Evolutionary conservation across 495 filamentous ascomycete genomes (phyloP), one percentile per base, ranked within the genome.

Genomic region (Patellaria atrata): DNA sequence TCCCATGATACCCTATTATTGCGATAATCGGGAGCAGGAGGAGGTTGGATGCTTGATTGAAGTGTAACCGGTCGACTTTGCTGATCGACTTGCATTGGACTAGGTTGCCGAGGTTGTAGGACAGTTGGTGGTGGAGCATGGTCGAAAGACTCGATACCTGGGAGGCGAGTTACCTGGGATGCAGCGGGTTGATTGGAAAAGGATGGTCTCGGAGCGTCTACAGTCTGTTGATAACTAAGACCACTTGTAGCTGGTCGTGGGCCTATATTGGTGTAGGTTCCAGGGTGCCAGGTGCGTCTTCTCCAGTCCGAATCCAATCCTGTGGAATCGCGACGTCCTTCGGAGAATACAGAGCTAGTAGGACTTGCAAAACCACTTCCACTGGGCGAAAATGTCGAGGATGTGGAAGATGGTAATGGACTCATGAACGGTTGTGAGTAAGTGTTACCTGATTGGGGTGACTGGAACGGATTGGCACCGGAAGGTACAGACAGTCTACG

Each of bases 91-190:
- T 59, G 52, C 58, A 61, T 62, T 2, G 60, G 59, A 30, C 56
- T 60, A 9, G 50, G 32, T 33, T 41, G 45, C 25, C 56, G 52
- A 9, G 53, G 51, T 2, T 75, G 68, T 4, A 82, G 77, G 2
- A 79, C 67, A 5, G 74, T 67, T 24, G 70, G 68, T 20, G 65
- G 59, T 4, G 71, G 71, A 4, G 77, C 64, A 30, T 78, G 73
- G 50, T 86, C 83, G 42, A 93, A 92, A 22, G 81, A 87, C 49
- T 89, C 82, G 43, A 94, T 94, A 5, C 85, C 84, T 0, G 85
- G 85, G 16, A 94, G 59, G 18, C 82, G 73, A 13, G 77, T 56
- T 0, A 61, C 48, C 45, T 70, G 68, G 34, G 47, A 54, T 14
- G 59, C 57, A 15, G 71, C 68, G 27, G 60, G 62, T 27, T 65